Base-by-base conservation (phyloP, 2,329 filamentous ascomycete species). In the Parastagonospora nodorum region DNA sequence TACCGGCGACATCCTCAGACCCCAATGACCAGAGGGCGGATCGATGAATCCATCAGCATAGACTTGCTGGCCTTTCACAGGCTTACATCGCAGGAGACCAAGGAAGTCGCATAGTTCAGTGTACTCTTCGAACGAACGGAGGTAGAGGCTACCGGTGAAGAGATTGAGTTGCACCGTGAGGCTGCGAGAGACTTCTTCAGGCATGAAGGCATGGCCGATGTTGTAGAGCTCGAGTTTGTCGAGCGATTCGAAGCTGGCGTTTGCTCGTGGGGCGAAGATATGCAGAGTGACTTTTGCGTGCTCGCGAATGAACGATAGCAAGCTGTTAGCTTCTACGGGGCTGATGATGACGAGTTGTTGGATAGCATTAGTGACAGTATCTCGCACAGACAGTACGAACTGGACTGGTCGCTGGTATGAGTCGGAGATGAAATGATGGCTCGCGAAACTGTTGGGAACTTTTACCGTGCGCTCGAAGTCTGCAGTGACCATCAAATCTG, bases 81-180 rank as follows among this genome's bases (percentile, higher is more conserved):
- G 44, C 2, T 53, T 51, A 0, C 56, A 30, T 19, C 68, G 75
- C 0, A 75, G 68, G 0, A 88, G 61, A 0, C 84, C 81, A 0
- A 89, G 70, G 35, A 78, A 79, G 1, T 74, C 64, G 51, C 84
- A 87, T 0, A 80, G 63, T 1, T 73, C 64, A 0, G 66, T 55
- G 53, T 90, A 91, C 45, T 88, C 80, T 0, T 72, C 50, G 37
- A 77, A 82, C 0, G 75, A 78, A 0, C 64, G 67, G 8, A 90
- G 74, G 57, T 90, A 90, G 0, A 90, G 75, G 47, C 88, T 85
- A 0, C 88, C 88, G 0, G 88, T 77, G 47, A 91, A 90, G 0
- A 90, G 70, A 37, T 88, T 87, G 0, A 90, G 76, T 48, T 83
- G 76, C 0, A 76, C 69, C 0, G 73, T 66, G 0, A 82, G 61